Percentiles rank a stretch among this genome's conserved stretches.
These are phyloP conservation scores for Thielaviopsis euricoi DNA, from an alignment of 2,329 filamentous ascomycete genomes.

Conservation along the genomic window DNA sequence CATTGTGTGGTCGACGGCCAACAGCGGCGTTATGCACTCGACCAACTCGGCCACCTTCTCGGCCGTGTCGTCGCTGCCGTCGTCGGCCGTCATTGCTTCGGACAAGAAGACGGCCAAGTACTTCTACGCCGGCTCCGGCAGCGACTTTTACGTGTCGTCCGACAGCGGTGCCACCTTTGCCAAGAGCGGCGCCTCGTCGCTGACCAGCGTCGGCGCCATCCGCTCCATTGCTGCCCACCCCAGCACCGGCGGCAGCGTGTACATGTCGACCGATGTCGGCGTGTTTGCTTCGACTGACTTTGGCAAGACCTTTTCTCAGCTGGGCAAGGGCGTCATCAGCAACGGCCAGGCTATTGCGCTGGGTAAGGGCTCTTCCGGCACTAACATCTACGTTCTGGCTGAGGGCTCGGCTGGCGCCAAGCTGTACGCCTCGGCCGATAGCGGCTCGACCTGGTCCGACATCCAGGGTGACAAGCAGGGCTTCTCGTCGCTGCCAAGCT, in stretches of 20 bases:
- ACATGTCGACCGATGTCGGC: slow-evolving; percentile 36
- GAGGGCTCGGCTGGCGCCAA: slow-evolving; percentile 24
- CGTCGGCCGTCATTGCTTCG: slow-evolving; percentile 28
- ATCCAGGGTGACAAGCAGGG: slow-evolving; percentile 27
- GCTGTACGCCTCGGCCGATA: slow-evolving; percentile 29
- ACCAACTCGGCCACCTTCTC: background rate
- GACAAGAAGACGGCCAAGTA: slow-evolving; percentile 35
- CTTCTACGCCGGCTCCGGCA: slow-evolving; percentile 33
- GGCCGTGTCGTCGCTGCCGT: slow-evolving; percentile 3
- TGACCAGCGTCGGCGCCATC: slow-evolving; percentile 27
- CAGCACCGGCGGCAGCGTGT: slow-evolving; percentile 40
- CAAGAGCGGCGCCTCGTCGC: slow-evolving; percentile 16
- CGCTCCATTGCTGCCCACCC: slow-evolving; percentile 41
- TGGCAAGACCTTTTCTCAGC: slow-evolving; percentile 28
- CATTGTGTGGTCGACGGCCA: slow-evolving; percentile 16
- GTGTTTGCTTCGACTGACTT: slow-evolving; percentile 37
- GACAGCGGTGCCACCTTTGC: slow-evolving; percentile 31
- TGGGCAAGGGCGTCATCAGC: slow-evolving; percentile 19
- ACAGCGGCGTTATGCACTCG: slow-evolving; percentile 6
- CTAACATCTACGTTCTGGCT: slow-evolving; percentile 7
- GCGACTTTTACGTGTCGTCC: slow-evolving; percentile 34
- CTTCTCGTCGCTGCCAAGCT: slow-evolving; percentile 27
- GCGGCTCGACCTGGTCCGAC: slow-evolving; percentile 28
- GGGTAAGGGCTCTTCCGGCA: slow-evolving; percentile 28
- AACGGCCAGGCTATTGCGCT: slow-evolving; percentile 28